A percentile compares a stretch with the other conserved stretches of the same genome.
Conservation (phyloP, 1,284 basidiomycete genomes). For the Trichosporon faecale region DNA sequence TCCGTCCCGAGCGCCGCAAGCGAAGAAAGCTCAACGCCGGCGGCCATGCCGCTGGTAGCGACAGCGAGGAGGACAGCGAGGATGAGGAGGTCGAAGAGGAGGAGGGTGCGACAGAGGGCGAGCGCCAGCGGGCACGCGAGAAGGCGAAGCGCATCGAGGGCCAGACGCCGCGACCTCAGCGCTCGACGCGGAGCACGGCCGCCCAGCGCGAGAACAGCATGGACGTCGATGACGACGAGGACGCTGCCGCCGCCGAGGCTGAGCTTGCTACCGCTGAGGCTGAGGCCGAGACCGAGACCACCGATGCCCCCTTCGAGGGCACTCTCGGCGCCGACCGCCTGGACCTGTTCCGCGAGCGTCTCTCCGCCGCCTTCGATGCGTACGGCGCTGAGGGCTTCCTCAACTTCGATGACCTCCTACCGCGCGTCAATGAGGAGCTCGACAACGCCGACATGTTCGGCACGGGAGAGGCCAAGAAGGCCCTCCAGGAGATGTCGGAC, state of each 20-base stretch:
- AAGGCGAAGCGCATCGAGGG: constrained; percentile 56
- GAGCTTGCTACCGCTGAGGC: constrained; percentile 28
- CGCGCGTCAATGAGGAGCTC: constrained; percentile 75
- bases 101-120: constrained; percentile 31
- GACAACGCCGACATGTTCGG: constrained; percentile 68
- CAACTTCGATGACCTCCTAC: constrained; percentile 67
- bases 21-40: constrained; percentile 75
- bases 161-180: constrained; percentile 8
- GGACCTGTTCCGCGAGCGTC: constrained; percentile 69
- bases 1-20: constrained; percentile 66
- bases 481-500: constrained; percentile 74
- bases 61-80: constrained; percentile 56
- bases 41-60: constrained; percentile 56
- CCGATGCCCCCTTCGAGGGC: constrained; percentile 21
- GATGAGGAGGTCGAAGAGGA: constrained; percentile 50
- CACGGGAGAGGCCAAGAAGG: constrained; percentile 70
- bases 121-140: constrained; percentile 48
- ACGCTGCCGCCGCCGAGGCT: constrained; percentile 30
- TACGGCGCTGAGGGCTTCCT: constrained; percentile 70
- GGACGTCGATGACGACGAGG: constrained; percentile 29
- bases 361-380: constrained; percentile 68
- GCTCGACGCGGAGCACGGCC: not conserved
- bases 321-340: constrained; percentile 58
- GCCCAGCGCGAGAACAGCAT: constrained; percentile 16
- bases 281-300: constrained; percentile 24